Evolutionary conservation across 331 rosid genomes (phyloP), one percentile per base, ranked within the genome.

Genomic region (Cydonia oblonga): DNA sequence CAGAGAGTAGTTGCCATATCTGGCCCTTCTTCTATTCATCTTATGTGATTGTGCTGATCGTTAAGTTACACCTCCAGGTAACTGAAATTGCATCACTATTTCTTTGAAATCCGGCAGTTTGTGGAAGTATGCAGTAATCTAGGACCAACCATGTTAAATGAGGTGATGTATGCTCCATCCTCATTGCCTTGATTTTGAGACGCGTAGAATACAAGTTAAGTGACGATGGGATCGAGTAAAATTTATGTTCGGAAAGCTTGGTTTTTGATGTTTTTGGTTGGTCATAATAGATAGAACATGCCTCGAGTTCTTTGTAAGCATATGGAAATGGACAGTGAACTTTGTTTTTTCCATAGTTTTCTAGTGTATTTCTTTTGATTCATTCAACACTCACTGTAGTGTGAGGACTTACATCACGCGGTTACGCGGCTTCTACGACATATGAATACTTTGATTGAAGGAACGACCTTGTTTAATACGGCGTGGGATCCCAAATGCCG

Each of bases 1-100:
- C 99, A 90, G 75, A 95, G 81, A 88, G 82, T 76, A 26, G 97
- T 92, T 80, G 97, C 96, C 23, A 67, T 81, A 76, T 78, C 93
- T 67, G 91, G 92, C 66, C 92, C 93, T 63, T 78, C 99, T 65
- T 84, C 98, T 64, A 82, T 85, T 63, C 99, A 76, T 83, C 89
- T 89, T 49, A 33, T 87, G 96, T 95, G 75, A 84, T 88, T 79
- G 58, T 46, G 76, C 57, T 30, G 61, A 64, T 71, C 68, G 7
- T 26, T 19, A 60, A 26, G 15, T 40, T 35, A 22, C 7, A 6
- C 2, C 70, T 38, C 70, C 4, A 22, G 76, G 68, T 72, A 72
- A 42, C 25, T 60, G 20, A 52, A 60, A 72, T 60, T n/a, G 76
- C 53, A 16, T 38, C 68, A 25, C n/a, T 9, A 6, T 51, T 22